Evolutionary conservation across 805 yeast species (phyloP), one percentile per base, ranked within the genome.

Genomic region (Pichia nanzhaoensis): DNA sequence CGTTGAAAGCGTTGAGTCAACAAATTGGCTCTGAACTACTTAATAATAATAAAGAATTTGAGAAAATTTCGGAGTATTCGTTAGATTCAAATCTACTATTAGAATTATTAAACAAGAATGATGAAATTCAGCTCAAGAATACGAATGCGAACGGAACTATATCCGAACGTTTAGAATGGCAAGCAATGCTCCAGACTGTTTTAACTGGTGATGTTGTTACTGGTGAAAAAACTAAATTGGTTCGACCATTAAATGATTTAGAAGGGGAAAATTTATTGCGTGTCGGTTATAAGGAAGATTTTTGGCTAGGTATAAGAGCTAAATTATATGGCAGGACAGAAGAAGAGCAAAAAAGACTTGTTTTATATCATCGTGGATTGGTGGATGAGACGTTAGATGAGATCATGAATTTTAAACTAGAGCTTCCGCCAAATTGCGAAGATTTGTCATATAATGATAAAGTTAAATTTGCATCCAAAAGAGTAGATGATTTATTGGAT

Each of bases 131-230:
- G 37, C 42, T 63, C 16, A 55, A 58, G 28, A 49, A 57, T 36
- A 46, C 59, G 1, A 54, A 52, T 13, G 62, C 58, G 19, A 61
- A 59, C 37, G 55, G 52, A 2, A 51, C 44, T 13, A 79, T 82
- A 7, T 56, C 80, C 10, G 97, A 89, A 58, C 73, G 98, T 40
- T 68, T 90, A 12, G 96, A 89, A 64, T 93, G 99, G 99, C 98
- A 93, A 64, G 77, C 91, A 0, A 88, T 93, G 95, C 71, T 93
- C 40, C 75, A 85, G 10, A 75, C 89, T 3, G 98, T 93, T 3
- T 74, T 93, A 31, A 91, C 95, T 3, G 98, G 99, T 54, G 98
- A 93, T 63, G 95, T 93, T 44, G 89, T 93, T 18, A 77, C 83
- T 31, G 82, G 91, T 12, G 99, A 93, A 58, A 93, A 91, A 64